phyloP scores from a whole-genome alignment of 2,329 filamentous ascomycete genomes.

The Ophidiomyces ophidiicola region DNA sequence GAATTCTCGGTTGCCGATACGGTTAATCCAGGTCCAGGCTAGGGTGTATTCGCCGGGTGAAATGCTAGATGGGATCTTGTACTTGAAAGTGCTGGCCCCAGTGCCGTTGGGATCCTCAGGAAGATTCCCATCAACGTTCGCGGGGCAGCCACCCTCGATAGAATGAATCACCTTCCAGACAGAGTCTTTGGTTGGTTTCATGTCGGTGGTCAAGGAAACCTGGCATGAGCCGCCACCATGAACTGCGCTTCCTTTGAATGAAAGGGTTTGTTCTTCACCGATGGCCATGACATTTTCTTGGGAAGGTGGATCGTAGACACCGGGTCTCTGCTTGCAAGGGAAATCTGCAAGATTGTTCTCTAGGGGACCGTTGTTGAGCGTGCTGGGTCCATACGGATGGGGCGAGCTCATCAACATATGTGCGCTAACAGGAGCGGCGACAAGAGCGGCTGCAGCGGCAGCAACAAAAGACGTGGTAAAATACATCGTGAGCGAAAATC shows the following conservation, averaged over 20 bases:
- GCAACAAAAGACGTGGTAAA: slow-evolving; percentile 18
- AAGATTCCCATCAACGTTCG: slow-evolving; percentile 48
- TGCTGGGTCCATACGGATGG: slow-evolving; percentile 44
- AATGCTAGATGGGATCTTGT: slow-evolving; percentile 58
- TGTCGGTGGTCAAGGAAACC: slow-evolving; percentile 70
- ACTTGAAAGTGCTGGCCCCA: slow-evolving; percentile 51
- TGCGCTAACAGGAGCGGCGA: slow-evolving; percentile 46
- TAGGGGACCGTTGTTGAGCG: slow-evolving; percentile 55
- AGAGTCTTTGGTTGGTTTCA: slow-evolving; percentile 50
- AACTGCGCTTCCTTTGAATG: slow-evolving; percentile 58
- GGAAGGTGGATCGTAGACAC: slow-evolving; percentile 32
- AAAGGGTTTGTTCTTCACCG: slow-evolving; percentile 50
- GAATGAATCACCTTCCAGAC: slow-evolving; percentile 85
- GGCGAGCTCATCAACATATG: slow-evolving; percentile 68
- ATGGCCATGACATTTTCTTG: slow-evolving; percentile 50
- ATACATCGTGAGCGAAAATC: slow-evolving; percentile 18
- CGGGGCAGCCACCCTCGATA: slow-evolving; percentile 74
- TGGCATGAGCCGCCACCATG: slow-evolving; percentile 94
- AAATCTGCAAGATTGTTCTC: slow-evolving; percentile 51
- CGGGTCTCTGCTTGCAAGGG: slow-evolving; percentile 62
- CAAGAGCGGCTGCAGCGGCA: slow-evolving; percentile 9
- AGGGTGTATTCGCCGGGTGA: slow-evolving; percentile 65
- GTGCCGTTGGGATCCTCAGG: slow-evolving; percentile 34
- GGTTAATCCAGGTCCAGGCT: slow-evolving; percentile 93
- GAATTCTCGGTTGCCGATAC: slow-evolving; percentile 83